A percentile compares a stretch with the other conserved stretches of the same genome.
Conservation (phyloP, 768 basidiomycete genomes). For the Psilocybe subaeruginosa region DNA sequence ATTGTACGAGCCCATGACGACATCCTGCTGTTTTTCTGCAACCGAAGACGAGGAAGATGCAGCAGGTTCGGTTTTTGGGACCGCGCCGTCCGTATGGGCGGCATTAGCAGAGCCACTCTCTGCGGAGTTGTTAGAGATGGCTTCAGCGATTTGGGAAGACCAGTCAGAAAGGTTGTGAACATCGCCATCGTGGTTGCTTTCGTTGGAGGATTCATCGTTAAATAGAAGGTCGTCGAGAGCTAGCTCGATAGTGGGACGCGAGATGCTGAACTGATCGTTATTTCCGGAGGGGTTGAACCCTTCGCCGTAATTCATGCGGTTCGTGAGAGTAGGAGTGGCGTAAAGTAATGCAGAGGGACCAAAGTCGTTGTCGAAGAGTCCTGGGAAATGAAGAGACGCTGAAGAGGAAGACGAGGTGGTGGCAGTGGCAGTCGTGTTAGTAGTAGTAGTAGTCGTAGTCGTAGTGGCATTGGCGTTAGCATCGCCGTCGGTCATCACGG, state of each 20-base stretch:
- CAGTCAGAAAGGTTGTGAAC: slow-evolving; percentile 19
- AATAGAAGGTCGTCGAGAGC: slow-evolving; percentile 83
- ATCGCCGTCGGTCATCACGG: slow-evolving; percentile 30
- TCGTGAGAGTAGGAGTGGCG: slow-evolving; percentile 68
- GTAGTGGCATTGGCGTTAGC: slow-evolving; percentile 26
- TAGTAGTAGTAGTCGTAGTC: slow-evolving; percentile 16
- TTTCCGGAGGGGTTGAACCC: slow-evolving; percentile 52
- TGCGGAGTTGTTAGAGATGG: slow-evolving; percentile 11
- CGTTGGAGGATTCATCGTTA: slow-evolving; percentile 38
- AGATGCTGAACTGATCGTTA: slow-evolving; percentile 61
- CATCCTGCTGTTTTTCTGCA: slow-evolving; percentile 34
- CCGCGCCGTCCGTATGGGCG: slow-evolving; percentile 6
- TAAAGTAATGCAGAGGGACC: slow-evolving; percentile 77
- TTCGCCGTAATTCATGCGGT: slow-evolving; percentile 77
- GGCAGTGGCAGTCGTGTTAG: slow-evolving; percentile 4
- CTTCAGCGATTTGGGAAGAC: slow-evolving; percentile 13
- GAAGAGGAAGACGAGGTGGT: slow-evolving; percentile 19
- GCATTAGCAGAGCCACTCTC: not conserved
- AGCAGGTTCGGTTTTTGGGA: slow-evolving; percentile 16
- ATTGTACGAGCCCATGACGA: slow-evolving; percentile 29
- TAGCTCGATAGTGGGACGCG: slow-evolving; percentile 82
- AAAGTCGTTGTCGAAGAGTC: slow-evolving; percentile 75
- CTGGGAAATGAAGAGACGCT: slow-evolving; percentile 62
- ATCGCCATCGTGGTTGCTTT: slow-evolving; percentile 11
- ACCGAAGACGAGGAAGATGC: slow-evolving; percentile 12